Evolutionary conservation across 345 rosid genomes (phyloP), one percentile per base, ranked within the genome.

Genomic region (Nasturtium officinale): DNA sequence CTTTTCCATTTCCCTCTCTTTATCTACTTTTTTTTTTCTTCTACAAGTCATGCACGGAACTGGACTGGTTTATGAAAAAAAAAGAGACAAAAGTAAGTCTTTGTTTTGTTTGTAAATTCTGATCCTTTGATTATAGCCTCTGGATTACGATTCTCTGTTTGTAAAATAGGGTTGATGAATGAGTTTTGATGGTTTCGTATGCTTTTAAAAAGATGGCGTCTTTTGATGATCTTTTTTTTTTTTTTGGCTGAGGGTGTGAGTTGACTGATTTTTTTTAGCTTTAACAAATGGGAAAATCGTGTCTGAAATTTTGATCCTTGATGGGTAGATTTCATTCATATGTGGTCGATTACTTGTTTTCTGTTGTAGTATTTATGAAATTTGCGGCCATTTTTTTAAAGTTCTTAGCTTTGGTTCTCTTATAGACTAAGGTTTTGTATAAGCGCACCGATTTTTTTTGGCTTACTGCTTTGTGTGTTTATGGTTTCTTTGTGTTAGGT

Each of bases 221-320:
- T 75, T 67, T 66, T 59, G 48, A 69, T 69, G 79, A 51, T 61
- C 74, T 51, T 67, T 56, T 75, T 75, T 35, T 17, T 37, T 32
- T 15, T n/a, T 61, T 43, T 54, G 54, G 43, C 17, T 61, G 69
- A 37, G 61, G 59, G 43, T 33, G 43, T 54, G 71, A 15, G 77
- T 77, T 77, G 77, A 77, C 77, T 71, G 62, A 65, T 3, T 63
- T 70, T 77, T 77, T 52, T 25, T 25, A 59, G 77, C 58, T 71
- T 32, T 11, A 2, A 0, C 35, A 71, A 76, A 76, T 69, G 66
- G 30, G 2, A 64, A 40, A 40, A 62, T 62, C 28, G 10, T 33
- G 33, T 69, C 28, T 56, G 71, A 63, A 70, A 57, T 29, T 38
- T 57, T 43, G 57, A 23, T 77, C 42, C 18, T 65, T 77, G 50